These are phyloP conservation scores for Hymenoscyphus albidus DNA, from an alignment of 2,329 filamentous ascomycete genomes.

Conservation along the genomic window DNA sequence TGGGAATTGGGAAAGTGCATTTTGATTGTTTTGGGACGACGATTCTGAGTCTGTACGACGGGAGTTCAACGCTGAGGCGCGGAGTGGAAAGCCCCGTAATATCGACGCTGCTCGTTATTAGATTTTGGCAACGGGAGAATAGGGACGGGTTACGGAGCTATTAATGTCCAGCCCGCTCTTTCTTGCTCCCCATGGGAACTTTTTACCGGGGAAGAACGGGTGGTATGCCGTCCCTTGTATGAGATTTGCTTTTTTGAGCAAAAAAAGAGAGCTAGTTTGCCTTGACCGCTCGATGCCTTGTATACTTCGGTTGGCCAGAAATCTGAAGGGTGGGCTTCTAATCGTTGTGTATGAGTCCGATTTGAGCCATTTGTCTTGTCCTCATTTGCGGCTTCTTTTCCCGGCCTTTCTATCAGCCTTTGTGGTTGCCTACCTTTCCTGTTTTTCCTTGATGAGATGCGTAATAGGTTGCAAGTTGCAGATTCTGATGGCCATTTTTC, in stretches of 20 bases:
- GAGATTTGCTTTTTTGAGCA: not conserved
- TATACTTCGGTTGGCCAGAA: not conserved
- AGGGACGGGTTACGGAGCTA: not conserved
- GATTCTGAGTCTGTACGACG: not conserved
- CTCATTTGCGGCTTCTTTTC: not conserved
- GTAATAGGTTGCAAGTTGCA: constrained; percentile 1
- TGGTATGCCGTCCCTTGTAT: not conserved
- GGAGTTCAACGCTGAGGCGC: not conserved
- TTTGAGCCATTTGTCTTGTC: constrained; percentile 2
- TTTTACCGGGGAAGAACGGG: not conserved
- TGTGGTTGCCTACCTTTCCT: not conserved
- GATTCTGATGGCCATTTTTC: not conserved
- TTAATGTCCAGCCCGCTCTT: not conserved
- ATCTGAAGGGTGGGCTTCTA: not conserved
- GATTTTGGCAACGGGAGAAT: not conserved
- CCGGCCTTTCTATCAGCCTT: constrained; percentile 1
- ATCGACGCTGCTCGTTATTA: not conserved
- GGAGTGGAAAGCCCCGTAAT: not conserved
- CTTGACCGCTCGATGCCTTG: not conserved
- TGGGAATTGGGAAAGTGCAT: not conserved
- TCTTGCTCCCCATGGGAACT: not conserved
- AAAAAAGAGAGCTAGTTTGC: not conserved
- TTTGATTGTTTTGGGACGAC: not conserved
- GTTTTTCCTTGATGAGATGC: not conserved
- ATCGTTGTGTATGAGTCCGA: not conserved